phyloP scores from a whole-genome alignment of 2,329 filamentous ascomycete genomes.

The Colletotrichum siamense region DNA sequence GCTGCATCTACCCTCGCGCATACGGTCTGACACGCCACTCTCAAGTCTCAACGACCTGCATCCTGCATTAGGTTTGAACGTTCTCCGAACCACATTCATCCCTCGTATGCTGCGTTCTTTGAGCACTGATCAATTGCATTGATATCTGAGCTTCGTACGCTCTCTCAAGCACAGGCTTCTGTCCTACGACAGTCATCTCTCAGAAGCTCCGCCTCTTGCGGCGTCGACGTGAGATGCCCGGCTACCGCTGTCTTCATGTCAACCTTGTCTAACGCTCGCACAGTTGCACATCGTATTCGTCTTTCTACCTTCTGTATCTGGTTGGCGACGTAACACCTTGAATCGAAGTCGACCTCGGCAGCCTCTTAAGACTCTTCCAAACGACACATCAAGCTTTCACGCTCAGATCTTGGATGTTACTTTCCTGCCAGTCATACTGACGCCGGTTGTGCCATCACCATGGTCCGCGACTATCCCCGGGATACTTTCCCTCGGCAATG shows the following conservation, averaged over 20 bases:
- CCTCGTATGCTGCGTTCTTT: neutral
- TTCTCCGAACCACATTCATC: neutral
- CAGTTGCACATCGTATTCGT: conserved; percentile 20
- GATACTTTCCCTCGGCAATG: conserved; percentile 42
- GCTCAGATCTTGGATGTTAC: neutral
- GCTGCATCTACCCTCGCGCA: conserved; percentile 16
- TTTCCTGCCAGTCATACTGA: neutral
- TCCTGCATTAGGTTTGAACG: neutral
- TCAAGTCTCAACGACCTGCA: neutral
- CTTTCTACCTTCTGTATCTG: neutral
- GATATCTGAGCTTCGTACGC: conserved; percentile 1
- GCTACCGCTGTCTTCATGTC: neutral
- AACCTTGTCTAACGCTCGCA: conserved; percentile 5
- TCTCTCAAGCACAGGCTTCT: neutral
- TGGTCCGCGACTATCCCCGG: conserved; percentile 48
- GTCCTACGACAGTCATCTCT: neutral
- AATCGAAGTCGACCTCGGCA: neutral
- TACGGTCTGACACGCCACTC: conserved; percentile 3
- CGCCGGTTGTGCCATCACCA: conserved; percentile 24
- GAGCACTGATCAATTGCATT: neutral
- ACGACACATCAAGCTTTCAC: neutral
- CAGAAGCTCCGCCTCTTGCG: neutral
- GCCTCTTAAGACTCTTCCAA: neutral
- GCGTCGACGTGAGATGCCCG: neutral
- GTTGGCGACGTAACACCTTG: neutral